Base-by-base conservation (phyloP, 768 basidiomycete genomes). In the Podaxis mareebaensis region DNA sequence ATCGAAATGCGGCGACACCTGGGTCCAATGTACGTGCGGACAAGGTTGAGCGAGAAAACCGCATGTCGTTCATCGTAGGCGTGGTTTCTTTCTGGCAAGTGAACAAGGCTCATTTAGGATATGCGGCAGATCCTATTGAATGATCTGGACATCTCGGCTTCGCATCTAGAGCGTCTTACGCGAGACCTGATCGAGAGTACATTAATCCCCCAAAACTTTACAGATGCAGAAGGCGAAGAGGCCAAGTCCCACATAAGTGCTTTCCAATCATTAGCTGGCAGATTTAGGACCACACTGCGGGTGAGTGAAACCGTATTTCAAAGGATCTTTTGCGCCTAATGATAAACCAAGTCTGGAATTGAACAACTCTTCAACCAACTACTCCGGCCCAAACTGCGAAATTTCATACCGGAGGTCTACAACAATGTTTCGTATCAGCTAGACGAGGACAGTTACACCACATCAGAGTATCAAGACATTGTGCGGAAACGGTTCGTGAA, bases 321-420 rank as follows among this genome's bases (percentile, higher is more conserved):
- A 17, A 6, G 2, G 53, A 55, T 39, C 39, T 64, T 7, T 5
- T 38, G 22, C 30, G 40, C 33, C 24, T 63, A 22, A 56, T 22
- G 5, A 26, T 10, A 17, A 48, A 42, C 15, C 22, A 49, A 95
- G 93, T 79, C 84, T 2, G 93, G 96, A 15, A 79, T 97, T 28
- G 97, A 99, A 68, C 94, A 96, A 68, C 80, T 99, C 40, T 98
- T 99, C 80, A 98, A 95, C 69, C 96, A 99, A 71, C 81, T 98
- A 10, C 83, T 96, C 68, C 85, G 96, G 20, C 96, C 97, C 0
- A 89, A 88, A 63, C 74, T 99, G 53, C 87, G 97, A 26, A 91
- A 85, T 39, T 79, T 99, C 52, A 81, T 98, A 53, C 76, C 86
- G 4, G 97, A 99, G 65, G 85, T 95, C 6, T 97, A 96, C 76